Conservation (phyloP, 2,329 filamentous ascomycete genomes). For the Grosmannia huntii region DNA sequence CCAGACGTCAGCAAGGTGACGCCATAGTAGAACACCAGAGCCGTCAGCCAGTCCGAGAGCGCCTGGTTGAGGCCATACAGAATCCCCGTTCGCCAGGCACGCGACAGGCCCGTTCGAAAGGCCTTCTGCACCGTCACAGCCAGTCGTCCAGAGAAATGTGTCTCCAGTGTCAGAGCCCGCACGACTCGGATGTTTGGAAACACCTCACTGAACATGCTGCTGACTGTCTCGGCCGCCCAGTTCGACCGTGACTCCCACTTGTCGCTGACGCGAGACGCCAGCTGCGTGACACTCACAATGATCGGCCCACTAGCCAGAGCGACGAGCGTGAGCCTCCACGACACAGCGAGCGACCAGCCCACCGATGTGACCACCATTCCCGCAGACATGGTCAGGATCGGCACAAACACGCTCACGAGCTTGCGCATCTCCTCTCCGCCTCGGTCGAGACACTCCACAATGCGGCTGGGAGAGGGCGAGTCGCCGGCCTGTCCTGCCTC, state of each 20-base stretch:
- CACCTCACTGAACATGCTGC: conserved; percentile 57
- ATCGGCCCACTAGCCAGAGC: conserved; percentile 58
- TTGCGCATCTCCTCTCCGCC: conserved; percentile 82
- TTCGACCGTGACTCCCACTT: conserved; percentile 63
- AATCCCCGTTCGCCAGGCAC: conserved; percentile 54
- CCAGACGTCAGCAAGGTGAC: conserved; percentile 45
- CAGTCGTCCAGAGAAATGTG: conserved; percentile 56
- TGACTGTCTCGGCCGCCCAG: conserved; percentile 44
- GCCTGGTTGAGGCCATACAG: conserved; percentile 71
- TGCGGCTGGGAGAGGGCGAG: conserved; percentile 43
- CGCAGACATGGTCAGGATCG: conserved; percentile 52
- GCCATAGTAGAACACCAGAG: conserved; percentile 76
- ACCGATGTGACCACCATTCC: conserved; percentile 58
- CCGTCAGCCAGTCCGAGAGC: conserved; percentile 56
- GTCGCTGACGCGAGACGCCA: conserved; percentile 51
- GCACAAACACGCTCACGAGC: conserved; percentile 64
- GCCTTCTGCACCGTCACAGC: conserved; percentile 33
- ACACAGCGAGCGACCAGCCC: conserved; percentile 59
- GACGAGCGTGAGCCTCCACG: conserved; percentile 73
- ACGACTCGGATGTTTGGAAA: conserved; percentile 72
- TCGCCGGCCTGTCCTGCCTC: conserved; percentile 22
- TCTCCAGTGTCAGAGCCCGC: conserved; percentile 59
- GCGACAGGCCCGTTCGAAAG: conserved; percentile 48
- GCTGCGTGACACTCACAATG: conserved; percentile 52
- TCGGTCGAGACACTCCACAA: conserved; percentile 64